phyloP scores from a whole-genome alignment of 2,329 filamentous ascomycete genomes.

The Colletotrichum sansevieriae region DNA sequence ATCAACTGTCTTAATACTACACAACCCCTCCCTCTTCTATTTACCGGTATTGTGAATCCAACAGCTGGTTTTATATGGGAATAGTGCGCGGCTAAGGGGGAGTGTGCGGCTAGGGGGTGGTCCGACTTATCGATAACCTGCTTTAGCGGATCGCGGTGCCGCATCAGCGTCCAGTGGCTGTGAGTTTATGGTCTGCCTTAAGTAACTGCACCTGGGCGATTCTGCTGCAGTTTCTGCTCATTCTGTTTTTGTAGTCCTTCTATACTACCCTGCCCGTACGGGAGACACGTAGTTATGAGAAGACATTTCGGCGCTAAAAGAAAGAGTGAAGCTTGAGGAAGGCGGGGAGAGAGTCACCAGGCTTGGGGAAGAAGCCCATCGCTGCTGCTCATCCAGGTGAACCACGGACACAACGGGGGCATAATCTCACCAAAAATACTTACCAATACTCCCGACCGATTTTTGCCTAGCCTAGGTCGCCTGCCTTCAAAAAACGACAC shows the following conservation, averaged over 20 bases:
- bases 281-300: neutral
- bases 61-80: no score
- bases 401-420: neutral
- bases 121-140: constrained; percentile 32
- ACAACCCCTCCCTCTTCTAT: no score
- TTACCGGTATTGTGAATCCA: no score
- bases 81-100: no score
- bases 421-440: constrained; percentile 30
- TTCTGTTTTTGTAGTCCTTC: constrained; percentile 14
- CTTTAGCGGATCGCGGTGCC: neutral
- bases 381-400: constrained; percentile 17
- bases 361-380: neutral
- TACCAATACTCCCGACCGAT: neutral
- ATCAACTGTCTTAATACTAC: no score
- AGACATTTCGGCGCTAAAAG: constrained; percentile 10
- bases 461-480: neutral
- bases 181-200: neutral
- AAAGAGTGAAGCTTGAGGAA: neutral
- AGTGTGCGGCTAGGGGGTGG: no score
- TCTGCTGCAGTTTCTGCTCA: constrained; percentile 21
- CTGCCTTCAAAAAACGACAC: neutral
- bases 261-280: neutral
- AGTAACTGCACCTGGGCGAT: constrained; percentile 17
- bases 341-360: neutral
- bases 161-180: neutral